phyloP scores from a whole-genome alignment of 495 filamentous ascomycete genomes.

The Evernia prunastri region DNA sequence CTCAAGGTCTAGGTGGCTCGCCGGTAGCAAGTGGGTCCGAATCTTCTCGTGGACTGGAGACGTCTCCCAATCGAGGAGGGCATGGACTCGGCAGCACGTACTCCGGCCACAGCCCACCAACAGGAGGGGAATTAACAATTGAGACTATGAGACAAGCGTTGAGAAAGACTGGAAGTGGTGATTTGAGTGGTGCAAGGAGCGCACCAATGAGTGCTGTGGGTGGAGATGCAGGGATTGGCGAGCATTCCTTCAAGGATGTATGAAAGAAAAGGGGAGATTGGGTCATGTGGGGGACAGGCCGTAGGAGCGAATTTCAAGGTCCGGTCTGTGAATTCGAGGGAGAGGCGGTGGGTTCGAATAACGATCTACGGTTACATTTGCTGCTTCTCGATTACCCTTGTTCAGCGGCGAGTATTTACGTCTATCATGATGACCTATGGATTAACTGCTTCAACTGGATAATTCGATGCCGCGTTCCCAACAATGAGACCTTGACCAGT shows the following conservation, averaged over 20 bases:
- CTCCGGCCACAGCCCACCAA: slow-evolving; percentile 39
- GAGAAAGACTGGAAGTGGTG: slow-evolving; percentile 72
- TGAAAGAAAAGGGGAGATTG: neutral
- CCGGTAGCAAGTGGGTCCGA: slow-evolving; percentile 62
- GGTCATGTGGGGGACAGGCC: neutral
- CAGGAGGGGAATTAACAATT: slow-evolving; percentile 66
- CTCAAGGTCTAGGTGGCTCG: slow-evolving; percentile 53
- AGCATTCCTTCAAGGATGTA: slow-evolving; percentile 29
- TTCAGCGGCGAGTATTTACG: slow-evolving; percentile 12
- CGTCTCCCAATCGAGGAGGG: slow-evolving; percentile 44
- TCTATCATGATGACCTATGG: slow-evolving; percentile 9
- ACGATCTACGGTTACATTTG: slow-evolving; percentile 17
- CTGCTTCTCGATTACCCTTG: slow-evolving; percentile 14
- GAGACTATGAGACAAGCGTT: slow-evolving; percentile 90
- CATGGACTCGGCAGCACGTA: slow-evolving; percentile 31
- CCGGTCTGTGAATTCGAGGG: neutral
- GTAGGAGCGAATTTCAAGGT: neutral
- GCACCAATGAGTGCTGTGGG: slow-evolving; percentile 54
- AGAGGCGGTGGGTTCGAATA: neutral
- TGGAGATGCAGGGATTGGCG: slow-evolving; percentile 31
- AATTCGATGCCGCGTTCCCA: neutral
- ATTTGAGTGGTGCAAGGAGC: slow-evolving; percentile 58
- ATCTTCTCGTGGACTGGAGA: slow-evolving; percentile 59
- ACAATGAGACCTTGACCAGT: slow-evolving; percentile 6
- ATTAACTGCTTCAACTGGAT: neutral